phyloP scores from a whole-genome alignment of 2,329 filamentous ascomycete genomes.

The Aspergillus aculeatus region DNA sequence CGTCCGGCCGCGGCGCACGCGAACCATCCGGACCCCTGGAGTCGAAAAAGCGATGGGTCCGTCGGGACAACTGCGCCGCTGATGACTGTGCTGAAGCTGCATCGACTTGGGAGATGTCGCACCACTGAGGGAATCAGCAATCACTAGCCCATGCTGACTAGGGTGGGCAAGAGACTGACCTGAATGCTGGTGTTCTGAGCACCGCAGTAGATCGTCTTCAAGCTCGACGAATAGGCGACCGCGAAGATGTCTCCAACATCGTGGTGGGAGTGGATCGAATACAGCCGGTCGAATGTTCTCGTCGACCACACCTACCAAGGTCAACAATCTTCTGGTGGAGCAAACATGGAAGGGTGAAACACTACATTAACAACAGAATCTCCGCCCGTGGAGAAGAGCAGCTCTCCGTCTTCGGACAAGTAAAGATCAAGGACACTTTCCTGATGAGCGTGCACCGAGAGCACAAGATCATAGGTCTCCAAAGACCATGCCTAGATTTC shows the following conservation, averaged over 20 bases:
- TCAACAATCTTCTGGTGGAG: neutral
- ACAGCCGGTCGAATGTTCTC: constrained; percentile 69
- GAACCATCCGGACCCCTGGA: constrained; percentile 81
- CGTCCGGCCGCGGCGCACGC: constrained; percentile 69
- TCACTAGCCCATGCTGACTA: neutral
- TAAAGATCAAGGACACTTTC: constrained; percentile 85
- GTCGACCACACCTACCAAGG: constrained; percentile 71
- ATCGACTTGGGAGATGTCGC: constrained; percentile 65
- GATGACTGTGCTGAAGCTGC: constrained; percentile 62
- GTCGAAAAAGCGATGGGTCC: constrained; percentile 89
- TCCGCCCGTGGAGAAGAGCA: constrained; percentile 89
- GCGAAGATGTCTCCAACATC: constrained; percentile 96
- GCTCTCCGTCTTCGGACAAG: constrained; percentile 69
- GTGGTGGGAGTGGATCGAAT: constrained; percentile 89
- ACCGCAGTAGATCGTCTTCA: constrained; percentile 84
- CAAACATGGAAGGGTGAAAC: neutral
- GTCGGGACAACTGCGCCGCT: constrained; percentile 68
- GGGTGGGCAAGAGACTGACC: constrained; percentile 32
- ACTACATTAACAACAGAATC: constrained; percentile 84
- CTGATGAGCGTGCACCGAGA: constrained; percentile 81
- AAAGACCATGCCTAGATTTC: constrained; percentile 70
- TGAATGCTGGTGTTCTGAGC: constrained; percentile 94
- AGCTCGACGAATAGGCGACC: constrained; percentile 77
- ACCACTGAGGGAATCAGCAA: constrained; percentile 59
- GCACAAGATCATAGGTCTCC: constrained; percentile 77